A percentile compares a stretch with the other conserved stretches of the same genome.
Conservation (phyloP, 257 asterid species). For the Solanum tacnaense region DNA sequence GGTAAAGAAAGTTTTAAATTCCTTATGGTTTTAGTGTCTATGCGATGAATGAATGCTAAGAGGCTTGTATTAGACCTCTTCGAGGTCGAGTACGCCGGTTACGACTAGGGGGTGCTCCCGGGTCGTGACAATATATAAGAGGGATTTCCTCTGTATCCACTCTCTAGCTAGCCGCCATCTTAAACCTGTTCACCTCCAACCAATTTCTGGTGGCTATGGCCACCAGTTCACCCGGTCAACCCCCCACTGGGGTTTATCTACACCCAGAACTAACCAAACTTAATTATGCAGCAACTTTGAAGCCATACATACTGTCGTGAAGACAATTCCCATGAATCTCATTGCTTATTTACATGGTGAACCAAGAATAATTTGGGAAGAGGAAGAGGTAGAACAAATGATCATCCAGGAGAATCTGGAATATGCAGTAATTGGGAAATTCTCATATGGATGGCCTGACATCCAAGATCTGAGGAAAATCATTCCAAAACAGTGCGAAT, state of each 20-base stretch:
- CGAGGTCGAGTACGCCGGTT: too few relatives aligned
- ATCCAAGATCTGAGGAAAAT: not conserved
- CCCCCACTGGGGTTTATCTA: not conserved
- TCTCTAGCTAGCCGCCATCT: too few relatives aligned
- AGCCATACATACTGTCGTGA: not conserved
- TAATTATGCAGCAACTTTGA: not conserved
- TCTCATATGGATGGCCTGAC: not conserved
- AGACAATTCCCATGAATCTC: not conserved
- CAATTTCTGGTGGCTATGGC: not conserved
- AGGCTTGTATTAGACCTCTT: too few relatives aligned
- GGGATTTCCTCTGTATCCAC: too few relatives aligned
- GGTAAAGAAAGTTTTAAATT: too few relatives aligned
- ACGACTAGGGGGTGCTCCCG: too few relatives aligned
- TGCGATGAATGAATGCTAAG: too few relatives aligned
- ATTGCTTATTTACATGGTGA: not conserved
- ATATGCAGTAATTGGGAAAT: not conserved
- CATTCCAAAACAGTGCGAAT: not conserved
- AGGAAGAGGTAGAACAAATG: not conserved
- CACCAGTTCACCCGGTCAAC: not conserved
- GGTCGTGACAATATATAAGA: too few relatives aligned
- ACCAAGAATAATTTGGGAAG: not conserved
- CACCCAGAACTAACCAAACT: not conserved
- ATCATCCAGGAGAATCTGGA: too few relatives aligned
- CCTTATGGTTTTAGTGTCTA: too few relatives aligned
- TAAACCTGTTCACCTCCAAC: too few relatives aligned